These are phyloP conservation scores for Pleurotus salmoneostramineus DNA, from an alignment of 768 basidiomycete genomes.

Conservation along the genomic window DNA sequence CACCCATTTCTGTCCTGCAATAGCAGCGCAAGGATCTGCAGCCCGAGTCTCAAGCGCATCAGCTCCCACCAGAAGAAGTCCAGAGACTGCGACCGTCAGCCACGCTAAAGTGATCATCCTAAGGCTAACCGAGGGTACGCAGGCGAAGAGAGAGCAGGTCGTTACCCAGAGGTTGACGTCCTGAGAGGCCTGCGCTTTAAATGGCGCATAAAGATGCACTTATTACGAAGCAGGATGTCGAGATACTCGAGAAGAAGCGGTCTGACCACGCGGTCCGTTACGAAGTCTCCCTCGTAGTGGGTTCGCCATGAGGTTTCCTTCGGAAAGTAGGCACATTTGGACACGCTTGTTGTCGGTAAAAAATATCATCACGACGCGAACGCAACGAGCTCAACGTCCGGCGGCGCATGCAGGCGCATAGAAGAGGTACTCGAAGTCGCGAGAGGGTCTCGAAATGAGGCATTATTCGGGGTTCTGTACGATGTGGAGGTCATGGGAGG, in stretches of 20 bases:
- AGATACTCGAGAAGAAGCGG: background rate
- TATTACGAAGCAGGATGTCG: conserved; percentile 3
- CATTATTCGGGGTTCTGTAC: too few relatives aligned
- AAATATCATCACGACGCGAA: too few relatives aligned
- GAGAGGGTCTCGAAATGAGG: too few relatives aligned
- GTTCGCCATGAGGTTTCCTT: conserved; percentile 4
- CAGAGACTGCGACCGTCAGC: background rate
- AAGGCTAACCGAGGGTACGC: background rate
- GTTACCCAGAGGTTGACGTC: background rate
- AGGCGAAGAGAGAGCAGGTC: background rate
- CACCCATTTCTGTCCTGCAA: conserved; percentile 54
- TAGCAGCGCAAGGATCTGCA: conserved; percentile 45
- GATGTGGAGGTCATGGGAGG: too few relatives aligned
- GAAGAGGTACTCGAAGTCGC: too few relatives aligned
- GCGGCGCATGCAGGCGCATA: too few relatives aligned
- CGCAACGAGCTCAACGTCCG: too few relatives aligned
- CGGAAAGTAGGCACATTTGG: background rate
- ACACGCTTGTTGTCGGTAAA: background rate
- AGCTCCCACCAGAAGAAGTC: background rate
- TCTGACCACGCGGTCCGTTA: background rate
- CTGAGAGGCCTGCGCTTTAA: background rate
- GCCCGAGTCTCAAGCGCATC: background rate
- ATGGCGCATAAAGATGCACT: background rate
- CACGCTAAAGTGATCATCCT: conserved; percentile 5
- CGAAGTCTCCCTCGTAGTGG: conserved; percentile 5